Evolutionary conservation across 805 yeast species (phyloP), one percentile per base, ranked within the genome.

Genomic region (Vanderwaltozyma tropicalis): DNA sequence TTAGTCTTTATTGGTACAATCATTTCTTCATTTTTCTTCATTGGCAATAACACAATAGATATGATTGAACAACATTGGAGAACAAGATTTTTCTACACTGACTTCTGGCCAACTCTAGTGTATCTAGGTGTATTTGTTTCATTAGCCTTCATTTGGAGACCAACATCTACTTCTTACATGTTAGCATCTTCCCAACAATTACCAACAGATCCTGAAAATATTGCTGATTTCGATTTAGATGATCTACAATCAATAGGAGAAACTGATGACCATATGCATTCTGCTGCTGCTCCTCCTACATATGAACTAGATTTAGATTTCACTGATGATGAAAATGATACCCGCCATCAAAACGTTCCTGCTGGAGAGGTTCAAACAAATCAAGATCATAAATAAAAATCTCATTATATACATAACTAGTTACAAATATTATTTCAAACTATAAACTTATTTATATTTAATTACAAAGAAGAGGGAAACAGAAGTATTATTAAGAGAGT

Each of bases 131-230:
- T 88, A 28, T 88, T 92, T 58, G 72, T 80, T 50, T 74, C 87
- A 9, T 70, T 92, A 45, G 84, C 95, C 5, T 76, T 87, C 66
- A 74, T 92, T 45, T 92, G 98, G 98, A 80, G 98, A 61, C 99
- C 99, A 38, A 89, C 96, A 0, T 92, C 82, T 49, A 86, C 95
- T 29, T 87, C 95, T 41, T 83, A 88, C 53, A 80, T 94, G 75
- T 74, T 92, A 54, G 97, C 96, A 11, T 88, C 88, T 44, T 84
- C 96, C 2, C 85, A 86, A 37, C 97, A 92, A 63, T 68, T 92
- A 32, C 92, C 95, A 46, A 81, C 82, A 8, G 92, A 80, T 42
- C 84, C 80, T 44, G 71, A 69, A 41, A 78, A 73, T 27, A 82
- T 73, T 11, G 87, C 75, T 31, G 81, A 76, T 53, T 76, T 76